phyloP scores from a whole-genome alignment of 805 yeast genomes.

The Monosporozyma unispora region DNA sequence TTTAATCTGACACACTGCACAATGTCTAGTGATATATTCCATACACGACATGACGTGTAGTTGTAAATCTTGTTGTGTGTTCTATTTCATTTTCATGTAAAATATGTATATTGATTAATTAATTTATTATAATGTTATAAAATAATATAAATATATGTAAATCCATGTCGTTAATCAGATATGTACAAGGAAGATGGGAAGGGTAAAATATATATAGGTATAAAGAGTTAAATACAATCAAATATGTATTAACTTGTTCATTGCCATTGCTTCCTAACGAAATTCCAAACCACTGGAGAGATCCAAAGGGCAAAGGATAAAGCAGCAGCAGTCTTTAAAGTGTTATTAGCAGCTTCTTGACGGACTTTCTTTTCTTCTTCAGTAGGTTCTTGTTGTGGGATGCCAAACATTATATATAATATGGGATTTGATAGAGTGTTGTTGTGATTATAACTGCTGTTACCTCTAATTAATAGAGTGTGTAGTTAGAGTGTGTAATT shows the following conservation, averaged over 20 bases:
- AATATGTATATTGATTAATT: neutral
- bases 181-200: neutral
- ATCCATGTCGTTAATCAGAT: neutral
- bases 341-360: conserved; percentile 51
- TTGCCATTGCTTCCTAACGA: conserved; percentile 30
- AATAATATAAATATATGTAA: neutral
- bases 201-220: neutral
- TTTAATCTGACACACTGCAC: neutral
- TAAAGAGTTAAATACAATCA: neutral
- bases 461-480: no score
- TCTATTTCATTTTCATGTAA: neutral
- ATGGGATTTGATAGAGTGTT: neutral
- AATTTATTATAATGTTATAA: neutral
- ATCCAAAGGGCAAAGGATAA: conserved; percentile 56
- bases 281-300: conserved; percentile 30
- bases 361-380: conserved; percentile 63
- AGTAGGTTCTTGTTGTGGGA: conserved; percentile 43
- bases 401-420: conserved; percentile 41
- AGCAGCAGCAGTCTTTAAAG: conserved; percentile 50
- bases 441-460: no score
- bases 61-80: no score
- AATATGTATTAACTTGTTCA: conserved; percentile 5
- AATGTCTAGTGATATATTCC: neutral
- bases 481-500: no score
- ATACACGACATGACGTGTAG: neutral